Conservation (phyloP, 129 eudicot species). For the Lonicera japonica region DNA sequence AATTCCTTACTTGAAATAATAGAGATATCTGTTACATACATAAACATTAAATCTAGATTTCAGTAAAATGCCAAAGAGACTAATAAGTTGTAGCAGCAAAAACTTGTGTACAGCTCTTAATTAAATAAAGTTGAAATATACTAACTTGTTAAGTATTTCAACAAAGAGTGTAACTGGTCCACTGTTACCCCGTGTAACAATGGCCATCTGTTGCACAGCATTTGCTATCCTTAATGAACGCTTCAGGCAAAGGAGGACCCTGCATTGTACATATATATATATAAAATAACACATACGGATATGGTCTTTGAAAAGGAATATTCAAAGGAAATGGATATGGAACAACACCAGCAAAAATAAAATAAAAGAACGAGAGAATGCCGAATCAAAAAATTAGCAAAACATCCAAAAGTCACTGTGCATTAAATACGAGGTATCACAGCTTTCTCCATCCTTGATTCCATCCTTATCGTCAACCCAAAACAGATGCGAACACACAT, state of each 20-base stretch:
- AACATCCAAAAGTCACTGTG: not conserved
- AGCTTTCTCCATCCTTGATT: constrained; percentile 97
- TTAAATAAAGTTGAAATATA: not conserved
- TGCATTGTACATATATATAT: constrained; percentile 13
- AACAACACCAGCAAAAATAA: not conserved
- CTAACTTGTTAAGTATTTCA: constrained; percentile 93
- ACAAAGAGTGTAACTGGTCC: constrained; percentile 95
- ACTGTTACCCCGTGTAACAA: constrained; percentile 93
- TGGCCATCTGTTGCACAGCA: constrained; percentile 99
- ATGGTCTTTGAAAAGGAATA: not conserved
- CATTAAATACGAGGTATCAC: constrained; percentile 1
- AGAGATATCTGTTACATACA: constrained; percentile 70
- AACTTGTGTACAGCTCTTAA: not conserved
- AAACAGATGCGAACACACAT: constrained; percentile 96
- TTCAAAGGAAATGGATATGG: too few relatives aligned
- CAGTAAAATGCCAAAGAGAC: not conserved
- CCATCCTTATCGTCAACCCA: constrained; percentile 98
- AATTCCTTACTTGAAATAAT: constrained; percentile 81
- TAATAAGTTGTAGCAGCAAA: too few relatives aligned
- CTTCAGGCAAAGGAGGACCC: constrained; percentile 95
- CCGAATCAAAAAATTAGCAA: not conserved
- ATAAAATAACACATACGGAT: too few relatives aligned
- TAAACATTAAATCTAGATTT: not conserved
- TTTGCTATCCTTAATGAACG: constrained; percentile 95
- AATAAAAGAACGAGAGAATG: not conserved